Percentiles rank a stretch among this genome's conserved stretches.
phyloP scores from a whole-genome alignment of 2,329 filamentous ascomycete genomes.

The Verticillium dahliae region DNA sequence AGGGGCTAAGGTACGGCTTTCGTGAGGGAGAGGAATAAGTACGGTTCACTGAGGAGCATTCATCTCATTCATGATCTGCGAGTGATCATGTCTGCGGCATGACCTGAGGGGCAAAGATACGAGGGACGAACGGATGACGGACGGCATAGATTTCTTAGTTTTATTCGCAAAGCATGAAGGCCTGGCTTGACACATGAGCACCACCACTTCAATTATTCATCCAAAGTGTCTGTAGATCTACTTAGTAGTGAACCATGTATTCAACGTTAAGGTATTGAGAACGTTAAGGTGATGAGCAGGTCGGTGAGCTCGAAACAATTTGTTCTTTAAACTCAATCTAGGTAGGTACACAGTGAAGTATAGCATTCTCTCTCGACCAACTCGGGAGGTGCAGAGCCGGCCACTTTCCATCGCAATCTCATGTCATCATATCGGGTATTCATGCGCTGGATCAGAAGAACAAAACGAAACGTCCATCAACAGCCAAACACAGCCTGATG shows the following conservation, averaged over 20 bases:
- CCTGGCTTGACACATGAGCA: not conserved
- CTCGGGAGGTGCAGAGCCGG: not conserved
- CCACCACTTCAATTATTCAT: not conserved
- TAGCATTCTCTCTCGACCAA: not conserved
- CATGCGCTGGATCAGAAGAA: constrained; percentile 3
- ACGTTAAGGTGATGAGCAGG: no score
- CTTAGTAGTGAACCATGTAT: no score
- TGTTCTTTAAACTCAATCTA: constrained; percentile 21
- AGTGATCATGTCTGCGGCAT: not conserved
- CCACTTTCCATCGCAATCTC: not conserved
- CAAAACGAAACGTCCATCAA: not conserved
- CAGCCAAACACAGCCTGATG: not conserved
- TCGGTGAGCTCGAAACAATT: not conserved
- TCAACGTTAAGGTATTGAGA: no score
- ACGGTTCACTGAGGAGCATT: not conserved
- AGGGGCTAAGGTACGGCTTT: not conserved
- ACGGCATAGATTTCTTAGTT: not conserved
- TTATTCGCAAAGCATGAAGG: not conserved
- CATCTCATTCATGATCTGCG: not conserved
- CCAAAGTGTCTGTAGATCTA: no score
- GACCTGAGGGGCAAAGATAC: not conserved
- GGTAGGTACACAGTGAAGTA: constrained; percentile 16
- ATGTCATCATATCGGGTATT: constrained; percentile 11
- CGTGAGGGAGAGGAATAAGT: not conserved
- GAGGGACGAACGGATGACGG: not conserved